Percentiles rank a stretch among this genome's conserved stretches.
phyloP scores from a whole-genome alignment of 208 protist genomes.

The Leishmania gerbilli region DNA sequence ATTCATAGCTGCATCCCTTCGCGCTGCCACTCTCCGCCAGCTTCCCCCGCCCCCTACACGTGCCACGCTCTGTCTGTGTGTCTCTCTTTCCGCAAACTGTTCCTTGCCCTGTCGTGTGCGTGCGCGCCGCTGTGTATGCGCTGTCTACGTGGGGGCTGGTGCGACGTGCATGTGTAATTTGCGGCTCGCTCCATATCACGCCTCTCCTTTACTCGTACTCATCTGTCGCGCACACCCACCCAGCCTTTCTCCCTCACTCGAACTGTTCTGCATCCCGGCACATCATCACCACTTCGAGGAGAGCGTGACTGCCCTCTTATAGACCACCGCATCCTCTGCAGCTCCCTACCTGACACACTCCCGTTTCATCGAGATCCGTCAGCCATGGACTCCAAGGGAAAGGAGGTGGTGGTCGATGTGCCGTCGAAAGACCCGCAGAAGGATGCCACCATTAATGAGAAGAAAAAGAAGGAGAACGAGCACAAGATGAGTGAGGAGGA shows the following conservation, averaged over 20 bases:
- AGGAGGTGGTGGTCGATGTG: slow-evolving; percentile 57
- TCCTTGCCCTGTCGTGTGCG: neutral
- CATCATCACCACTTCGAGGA: neutral
- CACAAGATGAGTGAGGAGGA: slow-evolving; percentile 94
- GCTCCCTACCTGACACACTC: neutral
- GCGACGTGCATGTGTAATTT: neutral
- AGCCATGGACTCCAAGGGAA: slow-evolving; percentile 26
- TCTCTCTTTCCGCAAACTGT: neutral
- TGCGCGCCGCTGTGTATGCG: neutral
- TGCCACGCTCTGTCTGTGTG: neutral
- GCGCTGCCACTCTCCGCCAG: neutral
- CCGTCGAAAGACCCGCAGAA: slow-evolving; percentile 68
- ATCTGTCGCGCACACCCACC: neutral
- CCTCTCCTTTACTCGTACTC: neutral
- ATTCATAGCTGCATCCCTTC: neutral
- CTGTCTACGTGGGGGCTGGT: neutral
- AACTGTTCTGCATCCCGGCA: neutral
- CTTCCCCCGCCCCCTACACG: neutral
- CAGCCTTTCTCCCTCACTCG: neutral
- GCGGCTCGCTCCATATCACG: neutral
- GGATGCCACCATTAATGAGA: slow-evolving; percentile 37
- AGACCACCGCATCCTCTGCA: neutral
- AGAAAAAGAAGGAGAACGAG: slow-evolving; percentile 55
- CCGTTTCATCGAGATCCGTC: neutral
- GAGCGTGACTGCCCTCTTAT: neutral